phyloP scores from a whole-genome alignment of 140 eudicot genomes.

The Stevia rebaudiana region DNA sequence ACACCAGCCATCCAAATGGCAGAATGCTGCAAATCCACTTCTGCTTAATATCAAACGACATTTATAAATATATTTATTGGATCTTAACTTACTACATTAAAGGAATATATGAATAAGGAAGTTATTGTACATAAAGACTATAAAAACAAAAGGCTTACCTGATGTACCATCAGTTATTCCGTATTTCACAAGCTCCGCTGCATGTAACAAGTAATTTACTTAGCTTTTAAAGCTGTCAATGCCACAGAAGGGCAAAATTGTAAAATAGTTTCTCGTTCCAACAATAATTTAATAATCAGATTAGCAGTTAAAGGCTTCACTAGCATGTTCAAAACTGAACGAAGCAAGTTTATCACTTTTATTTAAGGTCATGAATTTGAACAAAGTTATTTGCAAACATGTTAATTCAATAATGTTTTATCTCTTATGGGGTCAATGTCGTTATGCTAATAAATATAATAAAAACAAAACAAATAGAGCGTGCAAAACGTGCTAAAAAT shows the following conservation, averaged over 20 bases:
- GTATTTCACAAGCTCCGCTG: conserved; percentile 77
- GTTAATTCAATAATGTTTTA: background rate
- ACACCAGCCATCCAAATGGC: conserved; percentile 98
- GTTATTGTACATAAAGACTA: conserved; percentile 5
- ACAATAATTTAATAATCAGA: too few species aligned
- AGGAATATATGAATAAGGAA: background rate
- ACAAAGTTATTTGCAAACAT: background rate
- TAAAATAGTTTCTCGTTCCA: background rate
- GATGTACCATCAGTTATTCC: conserved; percentile 60
- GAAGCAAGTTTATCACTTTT: conserved; percentile 9
- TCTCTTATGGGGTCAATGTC: conserved; percentile 2
- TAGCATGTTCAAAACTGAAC: background rate
- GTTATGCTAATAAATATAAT: background rate
- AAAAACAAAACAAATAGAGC: background rate
- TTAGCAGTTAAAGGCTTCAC: background rate
- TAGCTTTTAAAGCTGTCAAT: conserved; percentile 18
- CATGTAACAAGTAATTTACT: conserved; percentile 29
- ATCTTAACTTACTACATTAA: background rate
- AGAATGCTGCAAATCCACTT: conserved; percentile 85
- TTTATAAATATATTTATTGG: background rate
- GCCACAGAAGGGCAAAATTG: conserved; percentile 8
- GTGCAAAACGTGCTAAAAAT: background rate
- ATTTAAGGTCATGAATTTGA: background rate
- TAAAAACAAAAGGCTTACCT: conserved; percentile 40
- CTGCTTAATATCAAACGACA: conserved; percentile 36